phyloP scores from a whole-genome alignment of 345 rosid genomes.

The Citrus glauca region DNA sequence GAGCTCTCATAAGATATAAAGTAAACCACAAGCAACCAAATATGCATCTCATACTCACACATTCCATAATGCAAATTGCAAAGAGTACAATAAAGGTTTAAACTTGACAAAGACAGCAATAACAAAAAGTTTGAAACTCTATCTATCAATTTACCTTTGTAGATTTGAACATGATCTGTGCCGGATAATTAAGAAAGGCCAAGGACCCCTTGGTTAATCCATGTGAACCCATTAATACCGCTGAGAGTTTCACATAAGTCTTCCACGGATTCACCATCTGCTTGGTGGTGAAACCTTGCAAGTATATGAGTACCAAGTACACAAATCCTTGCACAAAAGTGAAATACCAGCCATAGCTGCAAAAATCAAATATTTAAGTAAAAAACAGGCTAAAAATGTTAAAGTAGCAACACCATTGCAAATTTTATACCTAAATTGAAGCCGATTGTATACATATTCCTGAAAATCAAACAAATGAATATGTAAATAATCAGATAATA shows the following conservation, averaged over 20 bases:
- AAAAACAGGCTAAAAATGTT: slow-evolving; percentile 1
- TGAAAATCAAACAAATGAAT: slow-evolving; percentile 11
- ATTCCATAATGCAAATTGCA: not conserved
- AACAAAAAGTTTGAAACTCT: not conserved
- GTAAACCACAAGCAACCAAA: not conserved
- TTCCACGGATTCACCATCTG: slow-evolving; percentile 97
- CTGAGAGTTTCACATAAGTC: slow-evolving; percentile 91
- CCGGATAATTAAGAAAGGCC: slow-evolving; percentile 96
- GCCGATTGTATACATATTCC: slow-evolving; percentile 98
- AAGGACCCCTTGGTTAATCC: slow-evolving; percentile 94
- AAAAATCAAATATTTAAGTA: no score
- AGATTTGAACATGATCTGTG: slow-evolving; percentile 99
- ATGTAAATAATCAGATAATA: not conserved
- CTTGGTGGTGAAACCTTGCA: slow-evolving; percentile 88
- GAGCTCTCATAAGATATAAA: not conserved
- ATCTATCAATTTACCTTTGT: slow-evolving; percentile 57
- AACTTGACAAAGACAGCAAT: not conserved
- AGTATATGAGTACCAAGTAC: slow-evolving; percentile 72
- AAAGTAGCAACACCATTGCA: not conserved
- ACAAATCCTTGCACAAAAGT: slow-evolving; percentile 98
- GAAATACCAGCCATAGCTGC: slow-evolving; percentile 99
- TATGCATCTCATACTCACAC: not conserved
- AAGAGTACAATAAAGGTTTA: not conserved
- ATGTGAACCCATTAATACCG: slow-evolving; percentile 95
- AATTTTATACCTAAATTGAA: slow-evolving; percentile 63